phyloP scores from a whole-genome alignment of 2,329 filamentous ascomycete genomes.

The Dactylellina sp. region DNA sequence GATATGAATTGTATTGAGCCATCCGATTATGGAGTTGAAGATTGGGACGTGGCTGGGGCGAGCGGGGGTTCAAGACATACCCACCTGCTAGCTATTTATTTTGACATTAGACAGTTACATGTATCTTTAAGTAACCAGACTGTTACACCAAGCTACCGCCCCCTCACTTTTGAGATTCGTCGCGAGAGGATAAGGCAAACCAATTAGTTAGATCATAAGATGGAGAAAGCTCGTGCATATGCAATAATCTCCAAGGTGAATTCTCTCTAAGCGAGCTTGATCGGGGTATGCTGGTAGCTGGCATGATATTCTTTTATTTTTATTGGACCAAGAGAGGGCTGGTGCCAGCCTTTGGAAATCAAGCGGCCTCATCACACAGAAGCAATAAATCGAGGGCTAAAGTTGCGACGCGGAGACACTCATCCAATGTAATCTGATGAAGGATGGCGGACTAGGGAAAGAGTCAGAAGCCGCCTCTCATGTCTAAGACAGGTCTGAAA shows the following conservation, averaged over 20 bases:
- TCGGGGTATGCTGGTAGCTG: not conserved
- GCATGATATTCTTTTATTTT: not conserved
- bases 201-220: not conserved
- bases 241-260: not conserved
- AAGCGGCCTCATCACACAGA: no score
- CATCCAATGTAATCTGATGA: not conserved
- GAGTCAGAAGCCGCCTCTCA: not conserved
- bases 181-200: not conserved
- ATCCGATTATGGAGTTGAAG: constrained; percentile 1
- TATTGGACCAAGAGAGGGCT: constrained; percentile 6
- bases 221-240: not conserved
- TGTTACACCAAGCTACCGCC: constrained; percentile 4
- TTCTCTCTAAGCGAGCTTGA: not conserved
- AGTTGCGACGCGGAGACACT: no score
- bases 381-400: constrained; percentile 5
- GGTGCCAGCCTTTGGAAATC: not conserved
- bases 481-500: not conserved
- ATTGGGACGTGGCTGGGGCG: constrained; percentile 5
- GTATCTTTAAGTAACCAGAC: constrained; percentile 14
- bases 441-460: not conserved
- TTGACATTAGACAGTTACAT: not conserved
- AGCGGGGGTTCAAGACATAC: not conserved
- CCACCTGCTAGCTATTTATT: not conserved
- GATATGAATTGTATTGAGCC: not conserved
- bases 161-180: constrained; percentile 12